Percentiles rank a stretch among this genome's conserved stretches.
phyloP scores from a whole-genome alignment of 139 green algal species.

The Monoraphidium neglectum region DNA sequence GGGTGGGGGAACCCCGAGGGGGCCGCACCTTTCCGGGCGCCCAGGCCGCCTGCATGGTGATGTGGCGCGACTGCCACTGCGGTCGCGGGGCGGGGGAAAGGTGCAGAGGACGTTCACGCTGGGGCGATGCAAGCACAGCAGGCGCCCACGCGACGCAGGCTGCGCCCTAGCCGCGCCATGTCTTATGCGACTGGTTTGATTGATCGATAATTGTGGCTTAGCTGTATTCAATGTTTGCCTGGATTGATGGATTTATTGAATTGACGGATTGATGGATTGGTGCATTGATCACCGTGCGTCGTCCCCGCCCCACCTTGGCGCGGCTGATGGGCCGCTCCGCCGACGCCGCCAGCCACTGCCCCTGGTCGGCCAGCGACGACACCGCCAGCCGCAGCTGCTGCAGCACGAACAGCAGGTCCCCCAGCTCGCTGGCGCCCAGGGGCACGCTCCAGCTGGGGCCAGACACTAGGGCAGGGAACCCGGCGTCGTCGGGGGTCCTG shows the following conservation, averaged over 20 bases:
- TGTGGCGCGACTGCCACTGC: slow-evolving; percentile 32
- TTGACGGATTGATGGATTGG: too few relatives aligned
- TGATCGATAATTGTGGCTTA: too few relatives aligned
- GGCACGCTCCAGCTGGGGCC: slow-evolving; percentile 27
- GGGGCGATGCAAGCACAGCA: too few relatives aligned
- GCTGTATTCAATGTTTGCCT: too few relatives aligned
- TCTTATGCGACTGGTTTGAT: too few relatives aligned
- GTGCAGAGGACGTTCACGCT: too few relatives aligned
- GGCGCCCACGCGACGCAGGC: too few relatives aligned
- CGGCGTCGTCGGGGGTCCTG: not conserved
- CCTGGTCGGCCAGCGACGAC: slow-evolving; percentile 17
- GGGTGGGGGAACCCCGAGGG: too few relatives aligned
- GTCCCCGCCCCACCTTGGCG: slow-evolving; percentile 18
- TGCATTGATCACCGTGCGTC: not conserved
- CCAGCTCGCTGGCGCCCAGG: slow-evolving; percentile 16
- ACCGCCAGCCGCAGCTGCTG: slow-evolving; percentile 19
- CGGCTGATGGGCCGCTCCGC: slow-evolving; percentile 14
- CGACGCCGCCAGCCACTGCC: slow-evolving; percentile 11
- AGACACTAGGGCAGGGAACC: slow-evolving; percentile 10
- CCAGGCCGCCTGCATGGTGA: slow-evolving; percentile 16
- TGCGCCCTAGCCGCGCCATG: too few relatives aligned
- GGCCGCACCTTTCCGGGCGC: not conserved
- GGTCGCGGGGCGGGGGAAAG: not conserved
- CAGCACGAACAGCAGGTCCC: slow-evolving; percentile 24
- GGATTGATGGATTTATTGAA: too few relatives aligned